phyloP scores from a whole-genome alignment of 306 rosid genomes.

The Cicer bijugum region DNA sequence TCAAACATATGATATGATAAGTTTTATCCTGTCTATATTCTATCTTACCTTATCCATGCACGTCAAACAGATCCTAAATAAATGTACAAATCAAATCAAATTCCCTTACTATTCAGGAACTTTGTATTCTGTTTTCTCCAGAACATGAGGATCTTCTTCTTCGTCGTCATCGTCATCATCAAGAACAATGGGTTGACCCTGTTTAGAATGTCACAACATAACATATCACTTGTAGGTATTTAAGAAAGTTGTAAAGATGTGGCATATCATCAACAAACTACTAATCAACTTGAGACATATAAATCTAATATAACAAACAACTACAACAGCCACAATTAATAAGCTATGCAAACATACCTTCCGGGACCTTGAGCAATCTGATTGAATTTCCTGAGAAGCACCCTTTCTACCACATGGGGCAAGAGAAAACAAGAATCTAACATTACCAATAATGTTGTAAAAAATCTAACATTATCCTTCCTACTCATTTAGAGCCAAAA shows the following conservation, averaged over 20 bases:
- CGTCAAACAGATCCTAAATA: not conserved
- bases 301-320: slow-evolving; percentile 15
- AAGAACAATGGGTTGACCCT: slow-evolving; percentile 73
- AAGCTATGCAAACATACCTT: slow-evolving; percentile 54
- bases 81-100: slow-evolving; percentile 31
- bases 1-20: too few relatives aligned
- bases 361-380: slow-evolving; percentile 53
- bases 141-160: slow-evolving; percentile 53
- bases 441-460: slow-evolving; percentile 3
- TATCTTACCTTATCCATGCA: too few relatives aligned
- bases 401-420: slow-evolving; percentile 54
- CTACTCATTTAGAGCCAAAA: slow-evolving; percentile 32
- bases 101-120: slow-evolving; percentile 61
- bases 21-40: too few relatives aligned
- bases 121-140: slow-evolving; percentile 54
- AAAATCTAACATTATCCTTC: slow-evolving; percentile 8
- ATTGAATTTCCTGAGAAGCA: slow-evolving; percentile 45
- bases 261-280: slow-evolving; percentile 31
- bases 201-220: slow-evolving; percentile 41
- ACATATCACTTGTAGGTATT: slow-evolving; percentile 8
- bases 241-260: slow-evolving; percentile 32
- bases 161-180: slow-evolving; percentile 69
- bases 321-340: slow-evolving; percentile 24
- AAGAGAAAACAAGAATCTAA: slow-evolving; percentile 31
- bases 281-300: slow-evolving; percentile 23